phyloP scores from a whole-genome alignment of 2,329 filamentous ascomycete genomes.

The Ilyonectria mors-panacis region DNA sequence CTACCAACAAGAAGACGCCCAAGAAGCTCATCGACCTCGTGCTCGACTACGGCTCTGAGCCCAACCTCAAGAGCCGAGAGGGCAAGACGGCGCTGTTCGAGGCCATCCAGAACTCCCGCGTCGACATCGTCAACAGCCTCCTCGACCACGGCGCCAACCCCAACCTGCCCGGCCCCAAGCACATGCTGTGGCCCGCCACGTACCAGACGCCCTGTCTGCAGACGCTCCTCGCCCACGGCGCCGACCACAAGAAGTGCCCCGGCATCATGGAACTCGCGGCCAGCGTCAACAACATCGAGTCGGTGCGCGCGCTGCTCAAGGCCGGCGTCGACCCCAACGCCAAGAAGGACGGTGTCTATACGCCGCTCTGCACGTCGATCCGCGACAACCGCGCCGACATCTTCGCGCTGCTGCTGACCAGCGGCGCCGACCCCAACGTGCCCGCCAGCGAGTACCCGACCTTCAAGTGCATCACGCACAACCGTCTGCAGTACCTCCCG shows the following conservation, averaged over 20 bases:
- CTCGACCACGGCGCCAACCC: constrained; percentile 73
- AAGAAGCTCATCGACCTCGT: constrained; percentile 70
- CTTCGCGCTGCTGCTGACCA: constrained; percentile 69
- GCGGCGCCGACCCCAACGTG: constrained; percentile 74
- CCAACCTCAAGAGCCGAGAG: constrained; percentile 71
- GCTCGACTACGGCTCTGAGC: constrained; percentile 71
- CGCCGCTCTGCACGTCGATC: constrained; percentile 77
- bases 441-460: constrained; percentile 75
- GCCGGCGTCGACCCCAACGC: constrained; percentile 73
- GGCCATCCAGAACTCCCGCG: constrained; percentile 69
- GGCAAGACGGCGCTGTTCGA: constrained; percentile 76
- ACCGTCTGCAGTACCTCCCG: constrained; percentile 73
- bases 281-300: constrained; percentile 75
- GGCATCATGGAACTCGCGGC: constrained; percentile 76
- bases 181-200: constrained; percentile 77
- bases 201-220: constrained; percentile 72
- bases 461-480: constrained; percentile 79
- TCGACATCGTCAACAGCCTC: constrained; percentile 68
- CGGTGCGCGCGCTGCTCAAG: constrained; percentile 69
- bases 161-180: constrained; percentile 78
- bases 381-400: constrained; percentile 76
- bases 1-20: constrained; percentile 72
- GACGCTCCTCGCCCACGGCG: constrained; percentile 71
- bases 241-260: constrained; percentile 71
- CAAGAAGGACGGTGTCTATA: constrained; percentile 77